Base-by-base conservation (phyloP, 192 early-diverging fungal genomes). In the Entrophospora sp. region DNA sequence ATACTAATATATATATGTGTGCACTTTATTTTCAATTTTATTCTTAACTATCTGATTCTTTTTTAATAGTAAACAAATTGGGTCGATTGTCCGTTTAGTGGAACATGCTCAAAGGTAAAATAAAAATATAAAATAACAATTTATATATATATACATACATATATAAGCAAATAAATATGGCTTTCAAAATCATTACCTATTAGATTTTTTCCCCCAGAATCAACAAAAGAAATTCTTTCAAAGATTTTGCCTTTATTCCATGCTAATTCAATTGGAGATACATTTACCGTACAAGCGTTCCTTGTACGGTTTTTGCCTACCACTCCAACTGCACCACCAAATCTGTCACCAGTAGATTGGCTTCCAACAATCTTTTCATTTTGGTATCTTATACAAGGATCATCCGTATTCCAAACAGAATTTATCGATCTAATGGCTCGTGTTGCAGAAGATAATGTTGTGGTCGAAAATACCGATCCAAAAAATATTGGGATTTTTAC, bases 311-410 rank as follows among this genome's bases (percentile, higher is more conserved):
- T 93, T 62, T 71, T 94, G 25, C 91, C 94, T 3, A 84, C 83
- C 0, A 59, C 40, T 4, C 69, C 71, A 6, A 64, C 71, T 27
- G 89, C 89, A 84, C 69, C 93, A 32, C 89, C 91, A 16, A 40
- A 69, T 10, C 66, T 67, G 31, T 71, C 75, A 32, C 80, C 83
- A 9, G 73, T 77, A 51, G 72, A 72, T 6, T 93, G 91, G 85
- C 69, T 96, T 25, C 90, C 91, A 24, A 90, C 88, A 8, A 68
- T 93, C 8, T 94, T 96, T 64, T 79, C 86, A 44, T 69, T 96
- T 10, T 94, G 92, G 92, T 87, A 85, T 8, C 78, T 87, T 38
- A 76, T 83, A n/a, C 79, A 80, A 13, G 75, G 77, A 35, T 81
- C 78, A 5, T 67, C 71, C 5, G 73, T 78, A 1, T 86, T 84